Evolutionary conservation across 2,329 filamentous ascomycete genomes (phyloP), one percentile per base, ranked within the genome.

Genomic region (Hymenoscyphus repandus): DNA sequence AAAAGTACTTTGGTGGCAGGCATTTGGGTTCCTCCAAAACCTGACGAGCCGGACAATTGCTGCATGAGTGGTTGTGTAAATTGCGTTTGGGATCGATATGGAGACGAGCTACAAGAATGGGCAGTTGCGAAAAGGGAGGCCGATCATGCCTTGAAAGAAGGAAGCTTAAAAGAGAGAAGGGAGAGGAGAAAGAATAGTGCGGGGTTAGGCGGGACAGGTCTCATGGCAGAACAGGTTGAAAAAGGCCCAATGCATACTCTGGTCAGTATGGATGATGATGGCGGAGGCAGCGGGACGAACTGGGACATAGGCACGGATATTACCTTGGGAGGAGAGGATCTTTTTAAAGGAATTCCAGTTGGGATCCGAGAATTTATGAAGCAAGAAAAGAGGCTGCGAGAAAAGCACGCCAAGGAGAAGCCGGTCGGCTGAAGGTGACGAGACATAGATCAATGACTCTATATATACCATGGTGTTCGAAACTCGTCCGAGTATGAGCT

Each of bases 31-130:
- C 93, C 93, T 1, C 91, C 90, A 0, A 80, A 80, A 43, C 93
- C 93, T 1, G 78, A 82, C 43, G 92, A 99, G 70, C 93, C 93
- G 3, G 93, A 97, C 64, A 96, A 99, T 66, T 99, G 93, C 77
- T 99, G 93, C 71, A 99, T 99, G 93, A 93, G 88, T 64, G 93
- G 93, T 2, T 99, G 93, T 67, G 92, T 96, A 44, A 91, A 97
- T 68, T 99, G 93, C 68, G 93, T 97, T 2, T 97, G 91, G 91
- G 91, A 96, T 62, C 76, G 82, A 47, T 97, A 85, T 69, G 79
- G 91, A 7, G 92, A 99, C 59, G 93, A 97, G 47, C 77, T 97
- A 70, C 91, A 97, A 68, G 87, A 88, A 51, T 97, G 90, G 89
- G 86, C 84, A 3, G 72, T 74, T 12, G 78, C 82, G 52, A 80